Base-by-base conservation (phyloP, 805 yeast species). In the Nakazawaea ernobii region DNA sequence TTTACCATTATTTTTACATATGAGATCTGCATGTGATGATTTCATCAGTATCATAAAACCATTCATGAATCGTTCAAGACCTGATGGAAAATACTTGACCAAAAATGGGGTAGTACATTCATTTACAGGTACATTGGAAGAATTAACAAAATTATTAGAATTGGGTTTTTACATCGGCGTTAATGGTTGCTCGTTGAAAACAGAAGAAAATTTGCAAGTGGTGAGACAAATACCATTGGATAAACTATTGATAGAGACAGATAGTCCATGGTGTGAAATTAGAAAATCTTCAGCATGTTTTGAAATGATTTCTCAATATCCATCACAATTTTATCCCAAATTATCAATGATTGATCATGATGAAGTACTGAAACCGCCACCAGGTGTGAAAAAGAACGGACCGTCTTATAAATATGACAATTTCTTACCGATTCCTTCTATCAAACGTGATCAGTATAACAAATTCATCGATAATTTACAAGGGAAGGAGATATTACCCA, bases 191-290 rank as follows among this genome's bases (percentile, higher is more conserved):
- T 90, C 98, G 1, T 73, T 94, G 54, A 86, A 84, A 58, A 80
- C 87, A 0, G 79, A 78, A 48, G 90, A 85, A 52, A 89, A 86
- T 58, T 65, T 90, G 11, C 71, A 73, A 27, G 89, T 83, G 24
- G 88, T 83, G 0, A 66, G 68, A 37, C 57, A 61, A 24, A 76
- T 94, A n/a, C 98, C 98, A 0, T 57, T 80, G 8, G 79, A 81
- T 4, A 75, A 73, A 56, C 62, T 94, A 38, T 65, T 92, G 74
- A 75, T 94, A 8, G 99, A 94, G 61, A 92, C 97, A 0, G 99
- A 94, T 66, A 90, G 97, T 3, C 99, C 99, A 1, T 94, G 99
- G 99, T 94, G 99, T 68, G 98, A 91, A 59, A 79, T 94, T 40
- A 73, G 95, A 49, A 86, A 79, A 54, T 75, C 94, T 8, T 96